Evolutionary conservation across 805 yeast species (phyloP).

Genomic region (Candida berthetii): DNA sequence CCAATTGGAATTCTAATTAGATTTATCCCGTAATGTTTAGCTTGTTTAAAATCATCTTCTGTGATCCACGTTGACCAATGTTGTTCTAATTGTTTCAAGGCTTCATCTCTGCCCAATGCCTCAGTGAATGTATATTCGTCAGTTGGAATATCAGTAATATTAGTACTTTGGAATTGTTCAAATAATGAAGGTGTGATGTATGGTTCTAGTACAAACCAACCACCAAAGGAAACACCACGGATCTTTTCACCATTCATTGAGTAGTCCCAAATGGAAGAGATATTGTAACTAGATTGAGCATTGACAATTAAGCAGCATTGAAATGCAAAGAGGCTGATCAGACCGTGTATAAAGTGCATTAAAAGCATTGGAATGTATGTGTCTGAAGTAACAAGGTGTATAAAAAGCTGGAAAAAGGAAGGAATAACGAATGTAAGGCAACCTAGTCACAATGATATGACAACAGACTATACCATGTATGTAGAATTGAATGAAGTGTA

Average conservation of each 20-base stretch:
- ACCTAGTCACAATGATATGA: too few species aligned
- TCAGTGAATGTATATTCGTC: conserved; percentile 57
- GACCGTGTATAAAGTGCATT: too few species aligned
- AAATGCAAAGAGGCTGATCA: background rate
- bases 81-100: conserved; percentile 31
- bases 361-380: too few species aligned
- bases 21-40: conserved; percentile 50
- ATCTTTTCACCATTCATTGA: conserved; percentile 7
- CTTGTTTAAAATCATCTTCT: conserved; percentile 49
- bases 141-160: conserved; percentile 35
- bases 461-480: too few species aligned
- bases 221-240: conserved; percentile 54
- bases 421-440: too few species aligned
- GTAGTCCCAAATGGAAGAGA: conserved; percentile 14
- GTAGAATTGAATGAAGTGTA: too few species aligned
- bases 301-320: background rate
- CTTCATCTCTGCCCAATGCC: conserved; percentile 40
- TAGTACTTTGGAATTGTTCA: conserved; percentile 23
- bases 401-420: too few species aligned
- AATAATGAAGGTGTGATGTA: conserved; percentile 63
- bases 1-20: conserved; percentile 76
- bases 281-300: background rate
- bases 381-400: too few species aligned
- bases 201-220: conserved; percentile 71
- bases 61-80: conserved; percentile 59